Base-by-base conservation (phyloP, 1,139 yeast genomes). In the Lodderomyces oxycetoniae region DNA sequence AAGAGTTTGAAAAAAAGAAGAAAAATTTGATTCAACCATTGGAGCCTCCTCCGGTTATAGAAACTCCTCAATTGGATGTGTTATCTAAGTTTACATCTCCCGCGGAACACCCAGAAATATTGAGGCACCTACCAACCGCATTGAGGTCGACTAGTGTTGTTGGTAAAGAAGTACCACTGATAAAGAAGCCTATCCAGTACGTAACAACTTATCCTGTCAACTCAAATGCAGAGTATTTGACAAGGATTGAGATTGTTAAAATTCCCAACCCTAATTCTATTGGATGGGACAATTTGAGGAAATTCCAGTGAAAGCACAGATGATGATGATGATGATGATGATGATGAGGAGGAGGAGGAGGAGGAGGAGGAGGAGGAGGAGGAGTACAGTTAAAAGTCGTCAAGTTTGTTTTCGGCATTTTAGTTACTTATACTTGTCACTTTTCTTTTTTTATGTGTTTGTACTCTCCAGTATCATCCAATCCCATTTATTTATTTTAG, bases 281-380 rank as follows among this genome's bases (percentile, higher is more conserved):
- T 32, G 74, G 67, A 2, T 68, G 74, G 74, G 74, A 67, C 38
- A 68, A 68, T 40, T 48, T 68, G 36, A 56, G 59, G 37, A 65
- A 63, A 45, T 67, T 57, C 40, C 53, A 53, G 32, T 25, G 26
- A 13, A 30, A 19, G n/a, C n/a, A 8, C n/a, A n/a, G n/a, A n/a
- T n/a, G n/a, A n/a, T n/a, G n/a, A n/a, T n/a, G 7, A n/a, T 16
- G 10, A 20, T 20, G 22, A 20, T 7, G 10, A 8, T 20, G 7
- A 8, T 10, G 22, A n/a, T n/a, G n/a, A n/a, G n/a, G n/a, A n/a
- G n/a, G n/a, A n/a, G n/a, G n/a, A n/a, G n/a, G n/a, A n/a, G n/a
- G n/a, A n/a, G n/a, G n/a, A n/a, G n/a, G n/a, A n/a, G n/a, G n/a
- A n/a, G n/a, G n/a, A n/a, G n/a, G n/a, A n/a, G n/a, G n/a, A n/a